A percentile compares a stretch with the other conserved stretches of the same genome.
These are phyloP conservation scores for Melanomma pulvis-pyrius DNA, from an alignment of 495 filamentous ascomycete species.

Conservation along the genomic window DNA sequence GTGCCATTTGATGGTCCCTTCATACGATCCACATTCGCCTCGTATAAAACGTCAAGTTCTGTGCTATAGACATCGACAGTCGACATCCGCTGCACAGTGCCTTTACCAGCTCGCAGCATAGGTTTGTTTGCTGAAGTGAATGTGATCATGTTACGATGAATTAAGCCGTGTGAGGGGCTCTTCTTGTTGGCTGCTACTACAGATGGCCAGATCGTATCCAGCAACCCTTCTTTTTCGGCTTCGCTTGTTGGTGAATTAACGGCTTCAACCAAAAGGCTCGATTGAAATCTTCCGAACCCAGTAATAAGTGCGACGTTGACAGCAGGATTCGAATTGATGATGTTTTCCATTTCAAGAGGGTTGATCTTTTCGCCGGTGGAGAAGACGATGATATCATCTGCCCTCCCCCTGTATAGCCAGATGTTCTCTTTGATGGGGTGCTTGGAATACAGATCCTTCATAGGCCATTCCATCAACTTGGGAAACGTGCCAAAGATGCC, in stretches of 20 bases:
- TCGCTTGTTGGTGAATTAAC: constrained; percentile 35
- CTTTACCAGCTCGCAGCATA: constrained; percentile 8
- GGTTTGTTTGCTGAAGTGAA: background rate
- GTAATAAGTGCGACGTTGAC: constrained; percentile 43
- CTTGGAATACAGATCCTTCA: constrained; percentile 21
- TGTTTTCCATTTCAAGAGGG: constrained; percentile 46
- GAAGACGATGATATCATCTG: constrained; percentile 50
- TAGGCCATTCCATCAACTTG: background rate
- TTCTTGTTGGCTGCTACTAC: constrained; percentile 7
- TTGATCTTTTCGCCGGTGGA: constrained; percentile 50
- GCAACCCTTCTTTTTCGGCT: background rate
- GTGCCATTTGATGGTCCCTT: background rate
- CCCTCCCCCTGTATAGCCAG: constrained; percentile 32
- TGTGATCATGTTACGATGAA: constrained; percentile 3
- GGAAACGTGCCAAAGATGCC: constrained; percentile 16
- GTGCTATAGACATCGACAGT: constrained; percentile 3
- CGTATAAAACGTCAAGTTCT: constrained; percentile 6
- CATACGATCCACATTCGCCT: background rate
- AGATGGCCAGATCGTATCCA: constrained; percentile 5
- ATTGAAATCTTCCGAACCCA: constrained; percentile 45
- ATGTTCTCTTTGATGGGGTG: constrained; percentile 34
- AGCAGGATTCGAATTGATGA: constrained; percentile 20
- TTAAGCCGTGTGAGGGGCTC: constrained; percentile 1
- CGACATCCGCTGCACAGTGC: constrained; percentile 5
- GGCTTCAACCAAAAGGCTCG: constrained; percentile 35